Evolutionary conservation across 2,329 filamentous ascomycete species (phyloP).

Genomic region (Pestalotiopsis fici): DNA sequence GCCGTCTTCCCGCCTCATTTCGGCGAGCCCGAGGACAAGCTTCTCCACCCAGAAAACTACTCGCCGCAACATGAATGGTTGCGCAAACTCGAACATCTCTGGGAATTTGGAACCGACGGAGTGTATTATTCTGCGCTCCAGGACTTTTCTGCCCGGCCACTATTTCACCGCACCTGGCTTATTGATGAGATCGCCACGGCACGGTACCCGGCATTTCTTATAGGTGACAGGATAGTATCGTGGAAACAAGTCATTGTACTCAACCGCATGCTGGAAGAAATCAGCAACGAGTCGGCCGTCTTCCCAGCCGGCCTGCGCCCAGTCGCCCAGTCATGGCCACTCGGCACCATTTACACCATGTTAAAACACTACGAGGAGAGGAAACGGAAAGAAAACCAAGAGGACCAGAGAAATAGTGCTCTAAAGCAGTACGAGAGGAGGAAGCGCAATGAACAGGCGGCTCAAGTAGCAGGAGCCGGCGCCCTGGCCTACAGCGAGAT

Average conservation of each 20-base stretch:
- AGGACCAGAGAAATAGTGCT: neutral
- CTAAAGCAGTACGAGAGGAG: neutral
- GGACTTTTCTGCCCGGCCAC: constrained; percentile 31
- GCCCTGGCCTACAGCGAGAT: neutral
- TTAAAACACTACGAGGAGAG: constrained; percentile 13
- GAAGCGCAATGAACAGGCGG: neutral
- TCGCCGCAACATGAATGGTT: constrained; percentile 1
- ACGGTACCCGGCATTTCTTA: constrained; percentile 28
- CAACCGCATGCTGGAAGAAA: constrained; percentile 36
- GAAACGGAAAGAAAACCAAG: constrained; percentile 8
- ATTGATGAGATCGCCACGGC: constrained; percentile 35
- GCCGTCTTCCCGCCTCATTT: constrained; percentile 1
- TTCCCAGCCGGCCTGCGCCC: constrained; percentile 23
- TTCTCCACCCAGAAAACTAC: constrained; percentile 4
- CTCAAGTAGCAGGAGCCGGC: neutral
- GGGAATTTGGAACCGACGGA: constrained; percentile 7
- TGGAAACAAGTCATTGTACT: constrained; percentile 35
- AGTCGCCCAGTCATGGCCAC: constrained; percentile 21
- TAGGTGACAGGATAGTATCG: constrained; percentile 35
- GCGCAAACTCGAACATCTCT: constrained; percentile 23
- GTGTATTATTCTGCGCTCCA: constrained; percentile 20
- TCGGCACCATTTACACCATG: constrained; percentile 17
- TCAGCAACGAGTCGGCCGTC: constrained; percentile 31
- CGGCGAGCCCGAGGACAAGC: constrained; percentile 3
- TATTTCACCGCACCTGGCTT: constrained; percentile 37